These are phyloP conservation scores for Cercospora sp. DNA, from an alignment of 2,329 filamentous ascomycete species.

Conservation along the genomic window DNA sequence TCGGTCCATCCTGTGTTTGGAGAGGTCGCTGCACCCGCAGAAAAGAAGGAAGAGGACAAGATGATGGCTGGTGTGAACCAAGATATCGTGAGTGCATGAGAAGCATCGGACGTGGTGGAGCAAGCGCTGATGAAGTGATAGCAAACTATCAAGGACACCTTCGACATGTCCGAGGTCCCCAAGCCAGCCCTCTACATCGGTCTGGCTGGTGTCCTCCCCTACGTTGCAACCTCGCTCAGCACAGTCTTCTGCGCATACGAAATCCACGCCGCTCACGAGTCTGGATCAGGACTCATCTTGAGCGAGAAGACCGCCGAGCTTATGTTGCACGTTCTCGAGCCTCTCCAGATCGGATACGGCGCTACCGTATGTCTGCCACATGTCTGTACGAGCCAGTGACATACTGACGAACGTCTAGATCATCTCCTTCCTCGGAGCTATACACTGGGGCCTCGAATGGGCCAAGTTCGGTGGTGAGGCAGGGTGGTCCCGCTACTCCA, in stretches of 20 bases:
- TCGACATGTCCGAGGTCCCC: constrained; percentile 49
- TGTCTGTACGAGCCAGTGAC: not conserved
- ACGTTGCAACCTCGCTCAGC: constrained; percentile 77
- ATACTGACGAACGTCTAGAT: constrained; percentile 55
- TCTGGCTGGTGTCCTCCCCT: constrained; percentile 57
- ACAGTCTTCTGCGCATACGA: constrained; percentile 83
- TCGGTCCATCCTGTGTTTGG: constrained; percentile 44
- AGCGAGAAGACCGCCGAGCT: constrained; percentile 69
- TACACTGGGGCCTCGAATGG: constrained; percentile 92
- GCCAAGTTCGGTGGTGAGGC: constrained; percentile 66
- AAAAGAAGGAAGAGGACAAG: constrained; percentile 36
- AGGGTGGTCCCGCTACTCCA: constrained; percentile 77
- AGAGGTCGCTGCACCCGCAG: constrained; percentile 38
- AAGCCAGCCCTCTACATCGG: constrained; percentile 52
- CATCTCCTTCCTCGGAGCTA: constrained; percentile 87
- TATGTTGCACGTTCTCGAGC: constrained; percentile 74
- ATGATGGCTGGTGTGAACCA: constrained; percentile 49
- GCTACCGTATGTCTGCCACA: constrained; percentile 63
- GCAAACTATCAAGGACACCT: constrained; percentile 52
- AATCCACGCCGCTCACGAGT: constrained; percentile 66
- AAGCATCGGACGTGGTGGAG: not conserved
- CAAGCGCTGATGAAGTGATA: constrained; percentile 33
- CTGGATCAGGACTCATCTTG: constrained; percentile 65
- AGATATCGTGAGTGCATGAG: constrained; percentile 35
- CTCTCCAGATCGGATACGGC: constrained; percentile 86